Evolutionary conservation across 2,329 filamentous ascomycete genomes (phyloP).

Genomic region (Xylariaceae sp.): DNA sequence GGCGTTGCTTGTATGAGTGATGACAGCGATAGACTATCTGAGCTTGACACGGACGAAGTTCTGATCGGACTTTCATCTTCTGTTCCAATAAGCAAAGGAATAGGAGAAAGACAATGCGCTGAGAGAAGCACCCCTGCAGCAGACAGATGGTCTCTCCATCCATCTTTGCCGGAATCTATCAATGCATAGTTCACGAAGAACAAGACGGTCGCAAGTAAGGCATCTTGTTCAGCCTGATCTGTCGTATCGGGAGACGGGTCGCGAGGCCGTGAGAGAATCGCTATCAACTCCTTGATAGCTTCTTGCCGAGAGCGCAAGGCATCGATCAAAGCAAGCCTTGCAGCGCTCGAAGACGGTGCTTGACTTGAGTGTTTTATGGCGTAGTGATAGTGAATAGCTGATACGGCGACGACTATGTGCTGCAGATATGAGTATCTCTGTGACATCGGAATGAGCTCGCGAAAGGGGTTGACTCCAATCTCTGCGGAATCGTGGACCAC

Average conservation of each 20-base stretch:
- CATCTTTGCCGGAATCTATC: conserved; percentile 44
- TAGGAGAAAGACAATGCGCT: conserved; percentile 4
- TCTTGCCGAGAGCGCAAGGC: conserved; percentile 45
- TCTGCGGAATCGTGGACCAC: conserved; percentile 43
- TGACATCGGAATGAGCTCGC: conserved; percentile 46
- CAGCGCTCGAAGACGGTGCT: conserved; percentile 12
- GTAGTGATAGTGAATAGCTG: conserved; percentile 47
- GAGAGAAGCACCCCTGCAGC: conserved; percentile 40
- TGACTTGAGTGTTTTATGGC: conserved; percentile 33
- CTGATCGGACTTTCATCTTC: neutral
- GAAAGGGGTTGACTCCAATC: conserved; percentile 43
- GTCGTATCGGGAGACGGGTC: conserved; percentile 14
- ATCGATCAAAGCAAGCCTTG: conserved; percentile 40
- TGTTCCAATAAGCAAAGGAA: conserved; percentile 1
- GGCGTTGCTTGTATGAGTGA: neutral
- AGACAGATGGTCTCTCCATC: conserved; percentile 45
- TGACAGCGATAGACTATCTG: conserved; percentile 1
- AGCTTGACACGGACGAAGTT: neutral
- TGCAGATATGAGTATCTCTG: conserved; percentile 43
- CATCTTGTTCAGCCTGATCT: conserved; percentile 40
- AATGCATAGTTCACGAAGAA: conserved; percentile 51
- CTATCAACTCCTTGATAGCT: conserved; percentile 41
- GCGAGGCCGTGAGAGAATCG: conserved; percentile 32
- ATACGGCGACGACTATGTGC: conserved; percentile 47
- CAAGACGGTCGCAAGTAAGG: conserved; percentile 45